Evolutionary conservation across 805 yeast species (phyloP), one percentile per base, ranked within the genome.

Genomic region (Wickerhamomyces bovis): DNA sequence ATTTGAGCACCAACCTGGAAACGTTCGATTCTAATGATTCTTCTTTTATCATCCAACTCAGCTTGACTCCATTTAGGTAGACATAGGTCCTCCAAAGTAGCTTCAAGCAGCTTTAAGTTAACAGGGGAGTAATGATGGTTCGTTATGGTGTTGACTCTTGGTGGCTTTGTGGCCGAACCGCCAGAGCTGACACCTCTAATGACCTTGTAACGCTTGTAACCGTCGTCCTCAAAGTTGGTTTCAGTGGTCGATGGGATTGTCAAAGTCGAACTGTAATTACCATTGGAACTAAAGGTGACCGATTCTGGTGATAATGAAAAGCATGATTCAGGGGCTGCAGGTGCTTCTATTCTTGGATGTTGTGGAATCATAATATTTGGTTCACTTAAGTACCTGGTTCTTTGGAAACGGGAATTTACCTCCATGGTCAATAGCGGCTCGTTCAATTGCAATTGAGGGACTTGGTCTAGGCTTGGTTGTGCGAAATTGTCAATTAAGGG

Each of bases 181-280:
- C 85, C 84, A 3, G 81, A 77, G 28, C 77, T 72, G 7, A 78
- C 64, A 13, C 85, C 85, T 50, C 85, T 66, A 8, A 78, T 68
- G 5, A 80, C 72, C 31, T 75, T 68, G 53, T 67, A 76, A 30
- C 46, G 48, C 13, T 36, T 19, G 23, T 36, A 31, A 15, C 36
- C 23, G 20, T 10, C 19, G 8, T 36, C 40, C n/a, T 35, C 40
- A 15, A 16, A 28, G 12, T n/a, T 28, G 6, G 31, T 28, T 28
- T 28, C 35, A 16, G 38, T 19, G 2, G 51, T 44, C 1, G 50
- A 42, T 16, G 50, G 41, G 5, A 46, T 47, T 3, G 52, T 46
- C 1, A 47, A 39, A 20, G 35, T 42, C 5, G 52, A 25, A 12
- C 45, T 43, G 13, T 39, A 31, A 15, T 31, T 42, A 7, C 43